Base-by-base conservation (phyloP, 2,329 filamentous ascomycete species). In the Cordyceps javanica region DNA sequence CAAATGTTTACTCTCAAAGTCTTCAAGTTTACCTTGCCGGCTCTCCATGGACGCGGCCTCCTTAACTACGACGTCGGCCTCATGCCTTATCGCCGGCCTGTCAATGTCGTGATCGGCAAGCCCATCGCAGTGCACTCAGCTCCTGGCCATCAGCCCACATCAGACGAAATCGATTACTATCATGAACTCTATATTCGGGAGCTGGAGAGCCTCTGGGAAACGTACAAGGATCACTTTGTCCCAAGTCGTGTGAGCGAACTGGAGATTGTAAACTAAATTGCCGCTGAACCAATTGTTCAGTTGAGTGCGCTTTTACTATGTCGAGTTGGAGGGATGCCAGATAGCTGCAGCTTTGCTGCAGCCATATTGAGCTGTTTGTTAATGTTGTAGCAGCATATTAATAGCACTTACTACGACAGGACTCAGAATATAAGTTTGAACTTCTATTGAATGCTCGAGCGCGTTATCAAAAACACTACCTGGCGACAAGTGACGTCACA, bases 51-150 rank as follows among this genome's bases (percentile, higher is more conserved):
- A 3, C 77, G 92, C 26, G 93, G 93, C 13, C 87, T 97, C 41
- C 96, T 97, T 75, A 99, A 99, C 72, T 97, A 99, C 69, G 94
- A 99, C 70, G 90, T 97, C 14, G 94, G 94, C 4, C 76, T 97
- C 66, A 91, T 97, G 90, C 94, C 94, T 0, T 97, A 97, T 71
- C 85, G 94, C 13, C 80, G 87, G 52, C 87, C 91, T 11, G 77
- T 99, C 59, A 94, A 97, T 68, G 84, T 97, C 49, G 92, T 99
- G 13, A 89, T 96, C 14, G 93, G 93, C 3, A 80, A 82, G 54
- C 91, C 93, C 0, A 91, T 97, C 60, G 23, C 79, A 61, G 87
- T 96, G 6, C 75, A 82, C 52, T 79, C 81, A 60, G 74, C 79
- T 21, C 75, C 82, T 42, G 70, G 69, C n/a, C 62, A 66, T 34